Evolutionary conservation across 768 basidiomycete genomes (phyloP).

Genomic region (Leccinum variicolor): DNA sequence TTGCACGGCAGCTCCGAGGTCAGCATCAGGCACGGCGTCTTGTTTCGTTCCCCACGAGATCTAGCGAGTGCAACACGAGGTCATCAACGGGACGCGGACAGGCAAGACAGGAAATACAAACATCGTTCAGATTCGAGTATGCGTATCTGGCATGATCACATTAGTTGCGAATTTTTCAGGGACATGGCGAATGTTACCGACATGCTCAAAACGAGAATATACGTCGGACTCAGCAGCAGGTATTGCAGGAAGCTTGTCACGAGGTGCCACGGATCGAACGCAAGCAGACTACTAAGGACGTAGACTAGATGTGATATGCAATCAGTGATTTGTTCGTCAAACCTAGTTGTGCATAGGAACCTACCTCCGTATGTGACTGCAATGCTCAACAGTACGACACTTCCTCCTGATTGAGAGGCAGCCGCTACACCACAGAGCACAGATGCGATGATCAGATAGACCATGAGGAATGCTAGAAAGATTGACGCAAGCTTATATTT

Average conservation of each 20-base stretch:
- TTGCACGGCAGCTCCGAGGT: slow-evolving; percentile 82
- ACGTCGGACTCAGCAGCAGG: slow-evolving; percentile 78
- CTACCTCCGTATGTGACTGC: slow-evolving; percentile 79
- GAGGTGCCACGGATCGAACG: slow-evolving; percentile 96
- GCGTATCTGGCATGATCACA: slow-evolving; percentile 58
- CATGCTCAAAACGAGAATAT: slow-evolving; percentile 77
- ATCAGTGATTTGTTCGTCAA: background rate
- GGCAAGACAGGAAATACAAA: slow-evolving; percentile 26
- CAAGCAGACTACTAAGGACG: slow-evolving; percentile 70
- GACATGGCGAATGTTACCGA: slow-evolving; percentile 33
- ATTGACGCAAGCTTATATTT: slow-evolving; percentile 84
- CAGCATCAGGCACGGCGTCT: slow-evolving; percentile 65
- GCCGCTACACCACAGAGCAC: slow-evolving; percentile 78
- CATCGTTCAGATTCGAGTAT: slow-evolving; percentile 83
- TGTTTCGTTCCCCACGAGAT: slow-evolving; percentile 98
- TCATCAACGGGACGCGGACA: slow-evolving; percentile 9
- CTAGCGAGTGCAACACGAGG: slow-evolving; percentile 32
- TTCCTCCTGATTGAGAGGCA: slow-evolving; percentile 57
- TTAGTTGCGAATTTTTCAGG: slow-evolving; percentile 11
- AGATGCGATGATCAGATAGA: slow-evolving; percentile 82
- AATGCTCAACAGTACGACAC: slow-evolving; percentile 82
- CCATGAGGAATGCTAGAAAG: slow-evolving; percentile 70
- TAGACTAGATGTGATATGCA: slow-evolving; percentile 49
- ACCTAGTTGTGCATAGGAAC: slow-evolving; percentile 14
- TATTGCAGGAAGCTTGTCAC: slow-evolving; percentile 89